These are phyloP conservation scores for Fraxinus platypoda DNA, from an alignment of 305 asterid genomes.

Conservation along the genomic window DNA sequence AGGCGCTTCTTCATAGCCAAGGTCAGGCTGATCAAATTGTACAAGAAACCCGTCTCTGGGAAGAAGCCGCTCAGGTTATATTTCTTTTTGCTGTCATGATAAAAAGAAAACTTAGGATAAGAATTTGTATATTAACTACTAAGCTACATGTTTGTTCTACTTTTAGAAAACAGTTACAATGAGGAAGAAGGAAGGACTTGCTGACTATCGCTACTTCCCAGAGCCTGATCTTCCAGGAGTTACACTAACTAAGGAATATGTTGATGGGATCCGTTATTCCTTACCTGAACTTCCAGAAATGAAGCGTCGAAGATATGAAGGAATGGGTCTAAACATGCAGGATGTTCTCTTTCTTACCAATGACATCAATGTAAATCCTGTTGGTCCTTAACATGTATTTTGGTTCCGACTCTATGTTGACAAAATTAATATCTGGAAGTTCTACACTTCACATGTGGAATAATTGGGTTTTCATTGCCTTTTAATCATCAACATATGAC, in stretches of 20 bases:
- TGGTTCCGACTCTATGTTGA: conserved; percentile 9
- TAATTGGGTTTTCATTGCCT: not conserved
- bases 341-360: conserved; percentile 93
- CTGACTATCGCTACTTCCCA: conserved; percentile 97
- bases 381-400: not conserved
- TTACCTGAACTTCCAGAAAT: conserved; percentile 95
- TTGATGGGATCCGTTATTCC: conserved; percentile 52
- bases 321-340: conserved; percentile 89
- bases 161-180: conserved; percentile 87
- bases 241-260: conserved; percentile 59
- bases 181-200: conserved; percentile 98
- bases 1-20: conserved; percentile 72
- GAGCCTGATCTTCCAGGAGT: conserved; percentile 99
- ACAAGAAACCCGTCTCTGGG: conserved; percentile 99
- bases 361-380: conserved; percentile 61
- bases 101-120: not conserved
- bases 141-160: conserved; percentile 24
- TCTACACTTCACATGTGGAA: not conserved
- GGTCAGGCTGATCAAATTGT: conserved; percentile 82
- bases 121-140: conserved; percentile 6
- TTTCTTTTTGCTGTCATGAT: conserved; percentile 23
- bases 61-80: conserved; percentile 94
- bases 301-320: conserved; percentile 84
- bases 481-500: not conserved
- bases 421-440: conserved; percentile 11